Evolutionary conservation across 306 rosid species (phyloP).

Genomic region (Lathyrus tuberosus): DNA sequence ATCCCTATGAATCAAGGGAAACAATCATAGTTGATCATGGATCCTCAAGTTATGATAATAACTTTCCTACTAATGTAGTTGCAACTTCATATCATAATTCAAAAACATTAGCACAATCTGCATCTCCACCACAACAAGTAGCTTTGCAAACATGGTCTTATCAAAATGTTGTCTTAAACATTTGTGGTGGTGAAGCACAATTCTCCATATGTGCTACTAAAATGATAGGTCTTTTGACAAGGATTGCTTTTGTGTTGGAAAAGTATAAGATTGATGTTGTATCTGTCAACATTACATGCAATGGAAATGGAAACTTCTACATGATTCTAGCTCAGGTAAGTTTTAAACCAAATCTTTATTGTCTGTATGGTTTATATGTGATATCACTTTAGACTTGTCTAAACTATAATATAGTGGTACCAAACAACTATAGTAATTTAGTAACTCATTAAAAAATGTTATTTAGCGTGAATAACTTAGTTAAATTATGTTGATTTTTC

Average conservation of each 20-base stretch:
- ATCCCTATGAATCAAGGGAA: constrained; percentile 42
- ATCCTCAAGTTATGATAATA: neutral
- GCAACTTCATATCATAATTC: no score
- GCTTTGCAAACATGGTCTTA: constrained; percentile 59
- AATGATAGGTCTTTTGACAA: constrained; percentile 50
- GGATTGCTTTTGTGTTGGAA: constrained; percentile 22
- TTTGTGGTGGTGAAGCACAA: constrained; percentile 72
- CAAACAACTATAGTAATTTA: no score
- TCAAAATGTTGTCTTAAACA: constrained; percentile 55
- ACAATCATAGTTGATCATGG: constrained; percentile 45
- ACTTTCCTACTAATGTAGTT: neutral
- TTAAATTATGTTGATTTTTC: neutral
- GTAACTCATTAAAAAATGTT: no score
- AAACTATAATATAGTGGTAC: no score
- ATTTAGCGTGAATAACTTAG: neutral
- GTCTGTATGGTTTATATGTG: no score
- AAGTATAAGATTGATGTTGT: no score
- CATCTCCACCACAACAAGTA: constrained; percentile 1
- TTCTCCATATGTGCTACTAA: constrained; percentile 51
- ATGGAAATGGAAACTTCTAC: no score
- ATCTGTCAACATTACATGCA: no score
- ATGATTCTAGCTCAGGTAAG: no score
- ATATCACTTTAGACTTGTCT: no score
- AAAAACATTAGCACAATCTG: neutral
- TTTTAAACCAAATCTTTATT: no score